These are phyloP conservation scores for Chlamydomonas reinhardtii DNA, from an alignment of 163 green algal species.

Conservation along the genomic window DNA sequence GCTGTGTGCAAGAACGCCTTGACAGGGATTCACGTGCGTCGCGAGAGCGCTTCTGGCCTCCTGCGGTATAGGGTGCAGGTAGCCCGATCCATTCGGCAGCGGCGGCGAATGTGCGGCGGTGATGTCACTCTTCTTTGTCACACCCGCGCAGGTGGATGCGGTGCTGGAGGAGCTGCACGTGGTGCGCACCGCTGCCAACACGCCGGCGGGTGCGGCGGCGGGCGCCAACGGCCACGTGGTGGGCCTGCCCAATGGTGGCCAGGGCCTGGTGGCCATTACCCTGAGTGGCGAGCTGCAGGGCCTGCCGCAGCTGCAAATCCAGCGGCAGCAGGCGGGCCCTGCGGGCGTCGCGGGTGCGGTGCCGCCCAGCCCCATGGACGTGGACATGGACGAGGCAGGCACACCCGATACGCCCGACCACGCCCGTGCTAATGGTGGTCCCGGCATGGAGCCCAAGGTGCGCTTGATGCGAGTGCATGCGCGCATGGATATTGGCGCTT, in stretches of 20 bases:
- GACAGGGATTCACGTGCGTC: too few relatives aligned
- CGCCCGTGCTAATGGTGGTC: neutral
- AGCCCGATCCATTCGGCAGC: too few relatives aligned
- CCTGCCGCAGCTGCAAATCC: neutral
- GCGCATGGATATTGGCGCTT: too few relatives aligned
- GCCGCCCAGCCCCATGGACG: neutral
- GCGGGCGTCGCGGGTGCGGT: too few relatives aligned
- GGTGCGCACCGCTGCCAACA: constrained; percentile 31
- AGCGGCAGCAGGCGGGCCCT: too few relatives aligned
- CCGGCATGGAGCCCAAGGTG: constrained; percentile 1
- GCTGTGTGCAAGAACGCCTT: too few relatives aligned
- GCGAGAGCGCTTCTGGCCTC: too few relatives aligned
- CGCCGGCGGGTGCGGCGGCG: neutral
- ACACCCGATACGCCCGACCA: constrained; percentile 1
- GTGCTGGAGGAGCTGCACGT: constrained; percentile 48
- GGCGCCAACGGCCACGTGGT: neutral
- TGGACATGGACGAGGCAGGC: constrained; percentile 14
- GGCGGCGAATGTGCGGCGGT: too few relatives aligned
- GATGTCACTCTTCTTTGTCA: too few relatives aligned
- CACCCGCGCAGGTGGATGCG: constrained; percentile 21
- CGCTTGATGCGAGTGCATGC: neutral
- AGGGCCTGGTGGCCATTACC: neutral
- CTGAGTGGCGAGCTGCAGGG: neutral
- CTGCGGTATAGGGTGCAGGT: too few relatives aligned
- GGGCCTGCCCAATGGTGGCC: too few relatives aligned